Base-by-base conservation (phyloP, 768 basidiomycete species). In the Tephrocybe sp. region DNA sequence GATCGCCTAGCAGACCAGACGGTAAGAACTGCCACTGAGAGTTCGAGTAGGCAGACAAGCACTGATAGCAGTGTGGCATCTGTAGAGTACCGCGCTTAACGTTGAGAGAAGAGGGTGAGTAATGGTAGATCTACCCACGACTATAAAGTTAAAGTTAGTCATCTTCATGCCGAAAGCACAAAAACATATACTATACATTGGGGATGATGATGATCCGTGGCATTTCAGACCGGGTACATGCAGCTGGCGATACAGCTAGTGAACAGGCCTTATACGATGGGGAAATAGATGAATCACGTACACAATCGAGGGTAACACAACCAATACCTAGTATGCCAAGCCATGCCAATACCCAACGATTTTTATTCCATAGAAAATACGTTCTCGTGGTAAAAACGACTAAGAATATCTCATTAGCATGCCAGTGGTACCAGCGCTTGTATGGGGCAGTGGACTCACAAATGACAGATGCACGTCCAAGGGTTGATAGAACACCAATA, bases 361-460 rank as follows among this genome's bases (percentile, higher is more conserved):
- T 57, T 21, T 38, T 46, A 18, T 51, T 51, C 46, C 50, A 60
- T n/a, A 62, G 36, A 19, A 45, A 57, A 34, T 59, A 61, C 6
- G 60, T 59, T 27, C 61, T 49, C 16, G 42, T 52, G 18, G 31
- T 54, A 25, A 56, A 59, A 12, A 57, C 56, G n/a, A 51, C 61
- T 62, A 25, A 29, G 10, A 2, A 30, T 10, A 21, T n/a, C n/a
- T n/a, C n/a, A n/a, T 5, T 29, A 11, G 11, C 27, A 29, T 5
- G 5, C 25, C 19, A 18, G 25, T 38, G 29, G 22, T 31, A 3
- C 1, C 1, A 18, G n/a, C 5, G 4, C 11, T 19, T 22, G 36
- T 23, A 12, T 2, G 4, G 8, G 29, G 4, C 22, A 27, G 16
- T 22, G 31, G 22, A 47, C 54, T 16, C 25, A 61, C 62, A 16